These are phyloP conservation scores for Aspergillus pseudotamarii DNA, from an alignment of 2,329 filamentous ascomycete species.

Conservation along the genomic window DNA sequence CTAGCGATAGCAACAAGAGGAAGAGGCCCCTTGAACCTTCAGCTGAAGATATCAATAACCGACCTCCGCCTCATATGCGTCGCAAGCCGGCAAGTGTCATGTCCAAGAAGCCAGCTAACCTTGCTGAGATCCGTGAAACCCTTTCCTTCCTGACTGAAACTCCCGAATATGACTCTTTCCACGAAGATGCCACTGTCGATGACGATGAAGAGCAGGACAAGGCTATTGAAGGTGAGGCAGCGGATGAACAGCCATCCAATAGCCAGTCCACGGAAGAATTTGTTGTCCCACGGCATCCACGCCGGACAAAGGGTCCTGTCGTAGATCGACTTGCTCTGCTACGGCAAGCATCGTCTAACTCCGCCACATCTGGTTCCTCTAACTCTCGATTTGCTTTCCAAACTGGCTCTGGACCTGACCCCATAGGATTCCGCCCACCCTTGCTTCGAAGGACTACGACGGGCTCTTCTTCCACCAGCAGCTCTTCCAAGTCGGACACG, in stretches of 20 bases:
- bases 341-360: conserved; percentile 49
- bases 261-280: conserved; percentile 27
- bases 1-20: conserved; percentile 35
- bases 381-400: conserved; percentile 40
- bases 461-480: conserved; percentile 32
- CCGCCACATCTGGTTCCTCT: conserved; percentile 32
- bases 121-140: conserved; percentile 80
- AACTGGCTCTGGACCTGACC: conserved; percentile 19
- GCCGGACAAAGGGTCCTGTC: conserved; percentile 44
- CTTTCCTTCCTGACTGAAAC: conserved; percentile 81
- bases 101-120: conserved; percentile 69
- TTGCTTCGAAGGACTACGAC: conserved; percentile 35
- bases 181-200: conserved; percentile 55
- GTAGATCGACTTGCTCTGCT: conserved; percentile 49
- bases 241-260: conserved; percentile 21
- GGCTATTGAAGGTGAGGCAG: conserved; percentile 31
- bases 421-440: conserved; percentile 37
- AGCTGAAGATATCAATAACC: conserved; percentile 48
- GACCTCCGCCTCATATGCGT: conserved; percentile 63
- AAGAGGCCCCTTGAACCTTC: conserved; percentile 46
- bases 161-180: conserved; percentile 57
- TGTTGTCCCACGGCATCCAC: conserved; percentile 36
- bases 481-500: conserved; percentile 24
- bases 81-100: conserved; percentile 58
- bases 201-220: conserved; percentile 57